A percentile compares a stretch with the other conserved stretches of the same genome.
Evolutionary conservation across 1,284 basidiomycete genomes (phyloP).

Genomic region (Sporisorium scitamineum): DNA sequence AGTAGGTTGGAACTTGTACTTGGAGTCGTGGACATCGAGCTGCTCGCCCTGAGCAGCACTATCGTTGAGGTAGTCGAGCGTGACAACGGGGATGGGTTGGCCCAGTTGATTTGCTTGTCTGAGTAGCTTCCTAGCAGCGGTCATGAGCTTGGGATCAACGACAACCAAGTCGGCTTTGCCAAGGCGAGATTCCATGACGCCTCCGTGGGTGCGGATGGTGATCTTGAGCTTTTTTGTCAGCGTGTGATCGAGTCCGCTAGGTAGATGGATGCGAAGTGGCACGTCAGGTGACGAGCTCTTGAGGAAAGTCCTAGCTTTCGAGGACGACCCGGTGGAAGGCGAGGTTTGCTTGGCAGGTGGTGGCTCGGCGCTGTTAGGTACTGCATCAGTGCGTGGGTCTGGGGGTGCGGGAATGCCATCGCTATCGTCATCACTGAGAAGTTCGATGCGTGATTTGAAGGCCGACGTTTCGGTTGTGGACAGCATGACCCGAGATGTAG

Average conservation of each 20-base stretch:
- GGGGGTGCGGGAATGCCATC: neutral
- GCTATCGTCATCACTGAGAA: neutral
- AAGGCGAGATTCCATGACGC: slow-evolving; percentile 30
- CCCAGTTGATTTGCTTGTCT: slow-evolving; percentile 24
- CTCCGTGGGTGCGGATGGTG: slow-evolving; percentile 31
- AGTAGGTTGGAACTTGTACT: slow-evolving; percentile 26
- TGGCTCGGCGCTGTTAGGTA: neutral
- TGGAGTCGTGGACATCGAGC: slow-evolving; percentile 23
- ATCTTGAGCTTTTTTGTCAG: slow-evolving; percentile 14
- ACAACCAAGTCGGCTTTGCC: slow-evolving; percentile 40
- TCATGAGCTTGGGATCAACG: slow-evolving; percentile 16
- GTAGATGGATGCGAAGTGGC: slow-evolving; percentile 27
- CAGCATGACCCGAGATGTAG: slow-evolving; percentile 7
- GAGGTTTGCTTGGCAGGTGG: neutral
- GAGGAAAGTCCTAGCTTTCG: slow-evolving; percentile 27
- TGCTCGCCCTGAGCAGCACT: slow-evolving; percentile 11
- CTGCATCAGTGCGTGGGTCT: neutral
- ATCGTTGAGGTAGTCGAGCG: slow-evolving; percentile 30
- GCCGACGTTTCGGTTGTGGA: neutral
- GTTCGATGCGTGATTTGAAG: neutral
- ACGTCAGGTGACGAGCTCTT: slow-evolving; percentile 24
- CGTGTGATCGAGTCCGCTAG: slow-evolving; percentile 12
- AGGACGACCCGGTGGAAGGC: neutral
- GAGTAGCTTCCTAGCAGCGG: slow-evolving; percentile 12
- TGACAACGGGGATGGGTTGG: slow-evolving; percentile 46